A percentile compares a stretch with the other conserved stretches of the same genome.
Conservation (phyloP, 23 red algal species). For the Cyanidiococcus yangmingshanensis region DNA sequence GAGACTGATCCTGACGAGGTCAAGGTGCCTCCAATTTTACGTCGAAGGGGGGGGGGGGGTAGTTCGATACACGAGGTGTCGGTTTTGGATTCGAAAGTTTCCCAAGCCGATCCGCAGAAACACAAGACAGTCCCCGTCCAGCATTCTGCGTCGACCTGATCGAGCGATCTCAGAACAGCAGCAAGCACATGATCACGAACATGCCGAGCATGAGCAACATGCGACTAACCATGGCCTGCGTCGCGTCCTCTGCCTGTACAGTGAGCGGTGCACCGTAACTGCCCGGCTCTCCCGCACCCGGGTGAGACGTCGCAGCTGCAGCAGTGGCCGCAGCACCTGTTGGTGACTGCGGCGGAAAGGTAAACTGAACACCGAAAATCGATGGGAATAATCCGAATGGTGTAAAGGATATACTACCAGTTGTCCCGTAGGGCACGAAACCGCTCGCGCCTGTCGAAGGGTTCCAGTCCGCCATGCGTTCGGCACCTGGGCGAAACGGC, state of each 20-base stretch:
- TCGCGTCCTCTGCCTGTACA: neutral
- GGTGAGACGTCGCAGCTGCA: neutral
- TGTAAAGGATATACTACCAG: slow-evolving; percentile 6
- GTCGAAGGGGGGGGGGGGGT: too few relatives aligned
- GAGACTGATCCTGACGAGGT: too few relatives aligned
- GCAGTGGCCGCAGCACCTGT: neutral
- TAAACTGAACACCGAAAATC: slow-evolving; percentile 9
- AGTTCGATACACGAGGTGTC: too few relatives aligned
- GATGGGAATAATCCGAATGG: slow-evolving; percentile 16
- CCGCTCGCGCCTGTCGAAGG: neutral
- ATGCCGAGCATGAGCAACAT: slow-evolving; percentile 22
- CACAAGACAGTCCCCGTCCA: too few relatives aligned
- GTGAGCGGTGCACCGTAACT: neutral
- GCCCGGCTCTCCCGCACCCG: neutral
- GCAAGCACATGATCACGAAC: slow-evolving; percentile 13
- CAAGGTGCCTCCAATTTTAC: too few relatives aligned
- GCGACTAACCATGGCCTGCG: slow-evolving; percentile 17
- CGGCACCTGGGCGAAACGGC: neutral
- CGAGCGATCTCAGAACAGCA: slow-evolving; percentile 3
- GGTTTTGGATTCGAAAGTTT: too few relatives aligned
- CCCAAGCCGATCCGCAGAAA: too few relatives aligned
- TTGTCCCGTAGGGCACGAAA: neutral
- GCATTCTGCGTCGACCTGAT: too few relatives aligned
- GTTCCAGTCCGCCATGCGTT: neutral
- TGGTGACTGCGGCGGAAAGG: slow-evolving; percentile 10